Conservation (phyloP, 2,329 filamentous ascomycete species). For the Elsinoe batatas region DNA sequence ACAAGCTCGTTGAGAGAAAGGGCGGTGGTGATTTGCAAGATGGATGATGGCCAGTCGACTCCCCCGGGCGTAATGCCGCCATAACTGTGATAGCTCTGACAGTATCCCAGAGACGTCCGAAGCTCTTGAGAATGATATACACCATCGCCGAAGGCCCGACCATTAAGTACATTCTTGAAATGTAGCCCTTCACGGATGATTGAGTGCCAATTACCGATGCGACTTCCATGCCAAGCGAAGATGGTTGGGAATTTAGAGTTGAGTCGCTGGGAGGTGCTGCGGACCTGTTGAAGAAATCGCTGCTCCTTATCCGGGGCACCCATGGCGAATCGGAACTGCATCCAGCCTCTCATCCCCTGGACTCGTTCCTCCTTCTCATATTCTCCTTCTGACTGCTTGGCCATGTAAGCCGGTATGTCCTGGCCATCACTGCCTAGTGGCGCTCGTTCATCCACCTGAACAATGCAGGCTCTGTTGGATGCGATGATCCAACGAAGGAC, state of each 20-base stretch:
- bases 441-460: conserved; percentile 52
- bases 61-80: neutral
- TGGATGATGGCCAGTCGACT: conserved; percentile 55
- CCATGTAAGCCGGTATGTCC: conserved; percentile 11
- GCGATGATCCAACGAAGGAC: conserved; percentile 81
- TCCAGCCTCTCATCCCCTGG: conserved; percentile 53
- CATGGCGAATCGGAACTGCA: conserved; percentile 82
- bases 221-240: conserved; percentile 81
- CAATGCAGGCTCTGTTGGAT: conserved; percentile 78
- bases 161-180: conserved; percentile 53
- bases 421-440: conserved; percentile 14
- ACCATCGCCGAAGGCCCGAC: conserved; percentile 65
- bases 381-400: conserved; percentile 12
- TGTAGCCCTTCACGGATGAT: conserved; percentile 77
- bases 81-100: conserved; percentile 12
- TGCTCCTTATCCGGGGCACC: conserved; percentile 81
- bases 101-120: conserved; percentile 47
- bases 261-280: conserved; percentile 33
- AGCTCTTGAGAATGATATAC: conserved; percentile 66
- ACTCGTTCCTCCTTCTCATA: conserved; percentile 37
- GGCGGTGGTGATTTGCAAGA: conserved; percentile 48
- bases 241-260: conserved; percentile 53
- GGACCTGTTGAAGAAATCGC: conserved; percentile 57
- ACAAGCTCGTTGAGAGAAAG: conserved; percentile 79
- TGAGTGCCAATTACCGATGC: conserved; percentile 72